Evolutionary conservation across 140 eudicot species (phyloP).

Genomic region (Flaveria floridana): DNA sequence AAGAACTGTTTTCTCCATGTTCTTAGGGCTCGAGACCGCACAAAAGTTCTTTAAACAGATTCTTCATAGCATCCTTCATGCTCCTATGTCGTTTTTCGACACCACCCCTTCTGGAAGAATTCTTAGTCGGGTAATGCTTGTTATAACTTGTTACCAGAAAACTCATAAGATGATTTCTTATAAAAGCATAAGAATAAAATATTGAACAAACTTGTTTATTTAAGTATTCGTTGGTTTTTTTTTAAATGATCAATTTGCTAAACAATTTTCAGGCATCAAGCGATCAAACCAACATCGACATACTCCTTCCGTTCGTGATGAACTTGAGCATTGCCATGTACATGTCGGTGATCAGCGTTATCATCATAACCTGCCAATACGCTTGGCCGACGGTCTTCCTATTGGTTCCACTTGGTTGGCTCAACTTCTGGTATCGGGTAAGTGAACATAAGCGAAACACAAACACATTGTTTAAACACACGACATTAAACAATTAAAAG

Average conservation of each 20-base stretch:
- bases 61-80: constrained; percentile 59
- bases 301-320: constrained; percentile 56
- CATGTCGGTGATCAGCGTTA: constrained; percentile 56
- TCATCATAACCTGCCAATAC: constrained; percentile 62
- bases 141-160: neutral
- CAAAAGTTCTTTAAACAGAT: constrained; percentile 63
- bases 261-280: constrained; percentile 62
- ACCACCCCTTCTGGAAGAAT: constrained; percentile 95
- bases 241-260: neutral
- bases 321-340: constrained; percentile 49
- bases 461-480: neutral
- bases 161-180: neutral
- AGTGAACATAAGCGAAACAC: neutral
- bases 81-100: constrained; percentile 97
- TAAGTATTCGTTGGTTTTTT: no score
- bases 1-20: constrained; percentile 42
- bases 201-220: no score
- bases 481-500: no score
- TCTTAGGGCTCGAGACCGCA: constrained; percentile 62
- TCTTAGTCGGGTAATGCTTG: constrained; percentile 64
- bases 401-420: constrained; percentile 69
- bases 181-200: no score
- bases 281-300: constrained; percentile 73
- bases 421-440: constrained; percentile 87
- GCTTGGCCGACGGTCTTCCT: constrained; percentile 82